Base-by-base conservation (phyloP, 768 basidiomycete species). In the Termitomyces titanicus region DNA sequence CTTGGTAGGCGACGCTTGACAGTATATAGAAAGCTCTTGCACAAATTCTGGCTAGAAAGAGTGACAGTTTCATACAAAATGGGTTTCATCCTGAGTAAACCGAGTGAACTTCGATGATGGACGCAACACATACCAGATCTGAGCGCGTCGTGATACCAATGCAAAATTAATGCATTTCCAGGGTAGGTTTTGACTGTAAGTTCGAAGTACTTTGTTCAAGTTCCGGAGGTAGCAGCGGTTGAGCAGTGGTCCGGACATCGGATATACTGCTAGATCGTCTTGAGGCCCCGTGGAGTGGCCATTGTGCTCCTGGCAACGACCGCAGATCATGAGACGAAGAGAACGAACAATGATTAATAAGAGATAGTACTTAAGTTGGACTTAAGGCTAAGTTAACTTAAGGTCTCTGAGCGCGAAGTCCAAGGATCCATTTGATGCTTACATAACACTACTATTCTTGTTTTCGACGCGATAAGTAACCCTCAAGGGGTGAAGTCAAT, bases 151-250 rank as follows among this genome's bases (percentile, higher is more conserved):
- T 27, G 65, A 60, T 47, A 66, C 59, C 29, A 64, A 31, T 7
- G 59, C 62, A 37, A 64, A 57, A 3, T 59, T 52, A 11, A 57
- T 15, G 60, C 60, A 38, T 55, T 62, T 15, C 64, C 60, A 17
- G 55, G 56, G 17, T 55, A 53, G 12, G 48, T 50, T 38, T 47
- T 63, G 12, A 64, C 65, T 34, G 67, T 55, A 35, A 61, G 51
- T 57, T 66, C 65, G n/a, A 68, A 61, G 17, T 66, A 25, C 58
- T 54, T n/a, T 62, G 61, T 49, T 65, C 64, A 12, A 68, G 61
- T 42, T 68, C 64, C 4, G 63, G 63, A 5, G 65, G 64, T 40
- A 66, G 53, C 31, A 57, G 47, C 31, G 60, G 62, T 34, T 40
- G 39, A 51, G 29, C 13, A 22, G 5, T 6, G 11, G 25, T n/a